Evolutionary conservation across 352 stramenopile genomes (phyloP).

Genomic region (Pilasporangium apinafurcum): DNA sequence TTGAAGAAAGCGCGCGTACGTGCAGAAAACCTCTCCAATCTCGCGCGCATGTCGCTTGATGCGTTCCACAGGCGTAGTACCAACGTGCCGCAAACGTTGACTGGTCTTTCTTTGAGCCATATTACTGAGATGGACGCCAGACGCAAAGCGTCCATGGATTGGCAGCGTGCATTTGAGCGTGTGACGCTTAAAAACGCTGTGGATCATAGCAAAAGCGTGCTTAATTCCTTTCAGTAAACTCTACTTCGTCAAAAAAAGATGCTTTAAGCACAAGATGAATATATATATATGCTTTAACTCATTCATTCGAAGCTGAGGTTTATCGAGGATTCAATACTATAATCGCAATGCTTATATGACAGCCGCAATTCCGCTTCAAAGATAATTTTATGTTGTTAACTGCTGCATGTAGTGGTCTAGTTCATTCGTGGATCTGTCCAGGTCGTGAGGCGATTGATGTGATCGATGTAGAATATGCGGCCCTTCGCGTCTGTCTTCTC

Average conservation of each 20-base stretch:
- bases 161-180: slow-evolving; percentile 61
- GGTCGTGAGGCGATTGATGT: slow-evolving; percentile 68
- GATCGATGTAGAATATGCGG: slow-evolving; percentile 66
- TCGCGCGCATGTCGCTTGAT: slow-evolving; percentile 65
- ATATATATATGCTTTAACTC: no score
- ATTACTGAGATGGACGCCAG: slow-evolving; percentile 14
- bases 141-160: slow-evolving; percentile 19
- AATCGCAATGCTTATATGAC: no score
- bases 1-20: slow-evolving; percentile 70
- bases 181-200: slow-evolving; percentile 61
- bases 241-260: neutral
- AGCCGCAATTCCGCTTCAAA: no score
- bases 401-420: neutral
- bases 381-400: neutral
- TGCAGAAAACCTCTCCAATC: slow-evolving; percentile 66
- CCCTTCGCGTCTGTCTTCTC: slow-evolving; percentile 64
- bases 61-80: slow-evolving; percentile 29
- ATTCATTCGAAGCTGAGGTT: no score
- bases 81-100: slow-evolving; percentile 1
- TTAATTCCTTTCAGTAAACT: slow-evolving; percentile 18
- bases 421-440: slow-evolving; percentile 48
- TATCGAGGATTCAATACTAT: slow-evolving; percentile 1
- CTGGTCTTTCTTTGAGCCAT: no score
- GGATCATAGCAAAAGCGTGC: slow-evolving; percentile 56
- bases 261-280: no score